Evolutionary conservation across 2,329 filamentous ascomycete genomes (phyloP).

Genomic region (Sclerotinia glacialis): DNA sequence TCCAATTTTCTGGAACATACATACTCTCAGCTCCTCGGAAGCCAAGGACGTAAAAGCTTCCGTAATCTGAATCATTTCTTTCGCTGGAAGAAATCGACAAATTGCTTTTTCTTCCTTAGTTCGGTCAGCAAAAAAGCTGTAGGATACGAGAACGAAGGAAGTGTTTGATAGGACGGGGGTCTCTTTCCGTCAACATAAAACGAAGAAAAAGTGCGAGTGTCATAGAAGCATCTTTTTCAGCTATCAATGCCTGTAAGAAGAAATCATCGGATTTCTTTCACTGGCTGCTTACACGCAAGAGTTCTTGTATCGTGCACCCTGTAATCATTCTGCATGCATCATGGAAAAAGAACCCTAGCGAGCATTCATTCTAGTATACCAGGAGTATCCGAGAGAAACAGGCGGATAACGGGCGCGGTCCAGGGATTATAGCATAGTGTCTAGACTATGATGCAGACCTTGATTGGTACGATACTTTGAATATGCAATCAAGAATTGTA

Average conservation of each 20-base stretch:
- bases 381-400: not conserved
- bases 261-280: not conserved
- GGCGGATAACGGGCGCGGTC: conserved; percentile 6
- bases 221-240: not conserved
- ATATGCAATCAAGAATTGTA: not conserved
- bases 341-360: not conserved
- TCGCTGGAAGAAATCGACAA: not conserved
- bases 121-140: not conserved
- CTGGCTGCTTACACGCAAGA: not conserved
- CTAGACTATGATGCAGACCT: not conserved
- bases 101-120: not conserved
- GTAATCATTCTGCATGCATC: conserved; percentile 4
- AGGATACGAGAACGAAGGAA: not conserved
- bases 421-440: not conserved
- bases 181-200: not conserved
- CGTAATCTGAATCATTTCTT: not conserved
- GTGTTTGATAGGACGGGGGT: not conserved
- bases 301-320: not conserved
- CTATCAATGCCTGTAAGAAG: not conserved
- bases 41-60: conserved; percentile 1
- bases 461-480: conserved; percentile 3
- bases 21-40: conserved; percentile 1
- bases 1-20: conserved; percentile 9
- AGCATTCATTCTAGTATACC: not conserved
- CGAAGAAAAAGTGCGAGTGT: conserved; percentile 5